Evolutionary conservation across 2,329 filamentous ascomycete genomes (phyloP).

Genomic region (Hortaea werneckii): DNA sequence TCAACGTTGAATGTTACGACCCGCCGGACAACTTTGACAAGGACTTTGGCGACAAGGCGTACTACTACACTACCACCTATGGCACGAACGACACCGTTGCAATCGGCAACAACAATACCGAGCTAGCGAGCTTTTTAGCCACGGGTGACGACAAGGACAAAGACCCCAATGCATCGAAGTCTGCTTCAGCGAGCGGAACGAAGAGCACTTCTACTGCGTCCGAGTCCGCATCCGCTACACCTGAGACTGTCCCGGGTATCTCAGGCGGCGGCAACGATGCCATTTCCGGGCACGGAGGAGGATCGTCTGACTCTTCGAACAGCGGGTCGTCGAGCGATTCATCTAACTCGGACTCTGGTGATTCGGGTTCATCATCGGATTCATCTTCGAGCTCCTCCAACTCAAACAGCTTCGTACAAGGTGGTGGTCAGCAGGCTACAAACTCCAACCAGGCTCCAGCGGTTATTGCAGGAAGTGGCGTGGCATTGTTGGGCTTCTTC

Average conservation of each 20-base stretch:
- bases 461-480: slow-evolving; percentile 26
- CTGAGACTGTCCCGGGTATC: slow-evolving; percentile 47
- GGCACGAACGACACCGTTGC: slow-evolving; percentile 69
- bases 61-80: slow-evolving; percentile 57
- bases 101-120: slow-evolving; percentile 63
- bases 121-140: slow-evolving; percentile 70
- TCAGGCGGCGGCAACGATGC: slow-evolving; percentile 34
- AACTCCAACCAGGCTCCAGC: slow-evolving; percentile 17
- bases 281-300: slow-evolving; percentile 25
- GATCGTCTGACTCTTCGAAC: slow-evolving; percentile 14
- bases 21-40: slow-evolving; percentile 60
- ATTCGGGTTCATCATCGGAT: slow-evolving; percentile 5
- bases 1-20: slow-evolving; percentile 80
- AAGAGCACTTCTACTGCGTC: slow-evolving; percentile 10
- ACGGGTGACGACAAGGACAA: slow-evolving; percentile 62
- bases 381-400: slow-evolving; percentile 12
- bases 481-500: slow-evolving; percentile 29
- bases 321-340: slow-evolving; percentile 4
- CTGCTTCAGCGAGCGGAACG: slow-evolving; percentile 17
- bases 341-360: slow-evolving; percentile 6
- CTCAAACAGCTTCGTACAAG: slow-evolving; percentile 13
- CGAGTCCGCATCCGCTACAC: slow-evolving; percentile 20
- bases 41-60: slow-evolving; percentile 49
- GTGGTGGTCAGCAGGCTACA: slow-evolving; percentile 12
- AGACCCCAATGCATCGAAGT: slow-evolving; percentile 28